A percentile compares a stretch with the other conserved stretches of the same genome.
Conservation (phyloP, 371 early-diverging fungal genomes). For the Batkoa obscura region DNA sequence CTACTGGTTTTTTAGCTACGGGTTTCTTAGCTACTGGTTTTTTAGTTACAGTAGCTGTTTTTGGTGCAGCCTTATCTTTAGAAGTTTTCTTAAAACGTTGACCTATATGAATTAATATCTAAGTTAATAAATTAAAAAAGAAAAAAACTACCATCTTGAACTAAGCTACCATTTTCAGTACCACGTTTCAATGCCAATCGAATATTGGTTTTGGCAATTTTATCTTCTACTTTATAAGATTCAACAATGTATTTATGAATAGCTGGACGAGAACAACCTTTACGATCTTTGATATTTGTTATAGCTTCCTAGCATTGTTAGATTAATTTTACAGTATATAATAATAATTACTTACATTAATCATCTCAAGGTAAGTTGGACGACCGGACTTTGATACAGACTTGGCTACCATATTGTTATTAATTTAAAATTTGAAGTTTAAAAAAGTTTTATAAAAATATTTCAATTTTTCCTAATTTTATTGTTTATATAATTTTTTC, state of each 20-base stretch:
- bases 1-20: slow-evolving; percentile 15
- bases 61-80: slow-evolving; percentile 13
- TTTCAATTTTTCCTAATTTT: too few relatives aligned
- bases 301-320: slow-evolving; percentile 17
- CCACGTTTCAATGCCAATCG: not conserved
- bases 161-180: not conserved
- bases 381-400: not conserved
- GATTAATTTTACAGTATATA: not conserved
- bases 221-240: slow-evolving; percentile 29
- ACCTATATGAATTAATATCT: not conserved
- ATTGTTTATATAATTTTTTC: too few relatives aligned
- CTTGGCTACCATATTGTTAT: not conserved
- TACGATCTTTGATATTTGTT: slow-evolving; percentile 35
- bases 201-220: slow-evolving; percentile 13
- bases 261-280: slow-evolving; percentile 40
- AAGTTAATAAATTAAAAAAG: too few relatives aligned
- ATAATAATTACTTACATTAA: not conserved
- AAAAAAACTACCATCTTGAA: not conserved
- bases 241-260: slow-evolving; percentile 51
- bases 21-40: slow-evolving; percentile 15
- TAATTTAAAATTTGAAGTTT: too few relatives aligned
- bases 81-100: not conserved
- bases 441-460: too few relatives aligned
- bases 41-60: too few relatives aligned
- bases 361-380: not conserved